Conservation (phyloP, 768 basidiomycete species). For the Pleurotus tuber-regium region DNA sequence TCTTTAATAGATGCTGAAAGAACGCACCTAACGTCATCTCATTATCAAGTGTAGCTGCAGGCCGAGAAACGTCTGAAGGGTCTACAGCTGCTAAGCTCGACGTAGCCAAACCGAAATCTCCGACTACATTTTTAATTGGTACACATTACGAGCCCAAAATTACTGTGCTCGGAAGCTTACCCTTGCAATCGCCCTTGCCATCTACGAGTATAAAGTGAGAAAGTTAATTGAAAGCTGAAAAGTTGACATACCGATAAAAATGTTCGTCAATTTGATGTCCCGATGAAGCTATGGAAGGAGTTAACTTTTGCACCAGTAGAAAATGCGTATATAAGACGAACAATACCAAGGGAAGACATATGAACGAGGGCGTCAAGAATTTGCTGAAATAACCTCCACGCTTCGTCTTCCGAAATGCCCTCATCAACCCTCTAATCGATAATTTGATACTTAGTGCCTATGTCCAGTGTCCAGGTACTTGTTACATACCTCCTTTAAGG, state of each 20-base stretch:
- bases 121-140: slow-evolving; percentile 46
- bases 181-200: slow-evolving; percentile 82
- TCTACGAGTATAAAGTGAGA: slow-evolving; percentile 41
- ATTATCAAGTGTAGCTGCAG: slow-evolving; percentile 42
- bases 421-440: slow-evolving; percentile 65
- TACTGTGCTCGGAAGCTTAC: slow-evolving; percentile 25
- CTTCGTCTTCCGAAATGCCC: slow-evolving; percentile 79
- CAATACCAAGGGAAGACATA: slow-evolving; percentile 86
- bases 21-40: slow-evolving; percentile 74
- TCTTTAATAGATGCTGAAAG: too few species aligned
- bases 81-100: slow-evolving; percentile 79
- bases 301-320: neutral
- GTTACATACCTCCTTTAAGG: slow-evolving; percentile 69
- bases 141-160: neutral
- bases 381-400: slow-evolving; percentile 89
- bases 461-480: neutral
- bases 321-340: slow-evolving; percentile 29
- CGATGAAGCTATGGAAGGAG: slow-evolving; percentile 54
- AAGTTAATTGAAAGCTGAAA: neutral
- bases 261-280: slow-evolving; percentile 92
- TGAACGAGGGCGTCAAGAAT: slow-evolving; percentile 87
- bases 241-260: slow-evolving; percentile 76
- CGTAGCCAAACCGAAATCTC: slow-evolving; percentile 91
- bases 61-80: slow-evolving; percentile 60
- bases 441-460: neutral